A percentile compares a stretch with the other conserved stretches of the same genome.
phyloP scores from a whole-genome alignment of 371 early-diverging fungal species.

The Gilbertella persicaria region DNA sequence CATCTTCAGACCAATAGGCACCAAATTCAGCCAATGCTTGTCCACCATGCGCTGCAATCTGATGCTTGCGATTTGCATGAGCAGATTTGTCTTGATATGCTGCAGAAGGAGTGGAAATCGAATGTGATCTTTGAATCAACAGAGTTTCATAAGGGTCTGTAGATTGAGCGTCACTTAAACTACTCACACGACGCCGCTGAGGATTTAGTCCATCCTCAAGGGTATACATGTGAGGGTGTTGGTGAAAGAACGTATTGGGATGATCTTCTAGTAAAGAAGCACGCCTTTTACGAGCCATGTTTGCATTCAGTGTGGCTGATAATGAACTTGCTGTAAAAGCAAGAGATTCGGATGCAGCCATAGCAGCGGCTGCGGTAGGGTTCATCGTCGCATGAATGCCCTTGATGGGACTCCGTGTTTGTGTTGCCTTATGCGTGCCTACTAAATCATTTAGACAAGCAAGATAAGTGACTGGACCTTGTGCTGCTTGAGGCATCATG shows the following conservation, averaged over 20 bases:
- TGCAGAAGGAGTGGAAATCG: constrained; percentile 13
- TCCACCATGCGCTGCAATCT: constrained; percentile 2
- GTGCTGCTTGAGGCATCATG: constrained; percentile 53
- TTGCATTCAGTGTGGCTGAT: constrained; percentile 12
- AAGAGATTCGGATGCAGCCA: constrained; percentile 59
- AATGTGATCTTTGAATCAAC: constrained; percentile 17
- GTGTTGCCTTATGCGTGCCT: constrained; percentile 71
- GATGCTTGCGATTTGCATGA: constrained; percentile 19
- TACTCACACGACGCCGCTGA: constrained; percentile 37
- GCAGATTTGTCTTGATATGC: not conserved
- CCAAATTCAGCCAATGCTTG: constrained; percentile 19
- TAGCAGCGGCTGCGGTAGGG: constrained; percentile 8
- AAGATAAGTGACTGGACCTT: constrained; percentile 63
- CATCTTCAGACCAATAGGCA: constrained; percentile 78
- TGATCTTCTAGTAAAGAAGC: constrained; percentile 15
- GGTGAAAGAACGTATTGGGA: not conserved
- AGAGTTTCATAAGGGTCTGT: not conserved
- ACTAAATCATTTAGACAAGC: constrained; percentile 81
- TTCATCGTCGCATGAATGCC: constrained; percentile 5
- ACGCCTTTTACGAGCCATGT: constrained; percentile 9
- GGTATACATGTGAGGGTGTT: too few species aligned
- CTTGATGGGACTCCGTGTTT: constrained; percentile 45
- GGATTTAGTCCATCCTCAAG: too few species aligned
- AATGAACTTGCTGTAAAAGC: constrained; percentile 40
- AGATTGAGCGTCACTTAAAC: constrained; percentile 26